A percentile compares a stretch with the other conserved stretches of the same genome.
These are phyloP conservation scores for Apiotrichum veenhuisii DNA, from an alignment of 1,284 basidiomycete genomes.

Conservation along the genomic window DNA sequence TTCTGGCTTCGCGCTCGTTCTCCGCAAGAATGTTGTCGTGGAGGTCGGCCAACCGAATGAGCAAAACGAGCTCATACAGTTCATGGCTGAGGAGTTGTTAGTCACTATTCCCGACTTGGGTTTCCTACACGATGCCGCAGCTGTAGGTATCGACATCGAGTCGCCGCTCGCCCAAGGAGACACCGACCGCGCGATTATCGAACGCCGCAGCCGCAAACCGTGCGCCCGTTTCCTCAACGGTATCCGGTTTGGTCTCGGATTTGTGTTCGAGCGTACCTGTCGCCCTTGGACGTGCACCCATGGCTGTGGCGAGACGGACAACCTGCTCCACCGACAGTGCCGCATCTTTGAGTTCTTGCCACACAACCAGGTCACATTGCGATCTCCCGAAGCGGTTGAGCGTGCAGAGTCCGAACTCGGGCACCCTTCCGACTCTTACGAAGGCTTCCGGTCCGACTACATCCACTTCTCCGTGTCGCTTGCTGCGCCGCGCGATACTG, in stretches of 20 bases:
- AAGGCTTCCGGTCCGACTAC: slow-evolving; percentile 88
- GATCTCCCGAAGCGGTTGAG: slow-evolving; percentile 54
- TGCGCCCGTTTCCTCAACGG: slow-evolving; percentile 83
- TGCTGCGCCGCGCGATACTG: slow-evolving; percentile 57
- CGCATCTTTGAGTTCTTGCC: slow-evolving; percentile 76
- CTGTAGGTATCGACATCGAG: slow-evolving; percentile 42
- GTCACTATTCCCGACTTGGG: slow-evolving; percentile 73
- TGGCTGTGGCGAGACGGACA: slow-evolving; percentile 57
- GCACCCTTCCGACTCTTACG: slow-evolving; percentile 69
- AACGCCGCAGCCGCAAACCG: slow-evolving; percentile 51
- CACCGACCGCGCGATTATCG: slow-evolving; percentile 8
- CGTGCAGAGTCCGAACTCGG: slow-evolving; percentile 32
- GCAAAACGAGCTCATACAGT: slow-evolving; percentile 77
- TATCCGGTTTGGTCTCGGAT: slow-evolving; percentile 85
- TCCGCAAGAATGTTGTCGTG: slow-evolving; percentile 72
- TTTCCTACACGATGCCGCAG: slow-evolving; percentile 52
- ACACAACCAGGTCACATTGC: slow-evolving; percentile 73
- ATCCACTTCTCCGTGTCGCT: slow-evolving; percentile 89
- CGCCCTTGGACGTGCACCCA: slow-evolving; percentile 61
- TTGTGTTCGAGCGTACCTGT: slow-evolving; percentile 81
- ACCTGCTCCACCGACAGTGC: slow-evolving; percentile 71
- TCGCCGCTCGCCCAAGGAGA: background rate
- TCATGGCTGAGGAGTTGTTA: slow-evolving; percentile 72
- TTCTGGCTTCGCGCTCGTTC: slow-evolving; percentile 84
- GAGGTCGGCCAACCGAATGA: slow-evolving; percentile 70